Conservation (phyloP, 306 rosid genomes). For the Benincasa hispida region DNA sequence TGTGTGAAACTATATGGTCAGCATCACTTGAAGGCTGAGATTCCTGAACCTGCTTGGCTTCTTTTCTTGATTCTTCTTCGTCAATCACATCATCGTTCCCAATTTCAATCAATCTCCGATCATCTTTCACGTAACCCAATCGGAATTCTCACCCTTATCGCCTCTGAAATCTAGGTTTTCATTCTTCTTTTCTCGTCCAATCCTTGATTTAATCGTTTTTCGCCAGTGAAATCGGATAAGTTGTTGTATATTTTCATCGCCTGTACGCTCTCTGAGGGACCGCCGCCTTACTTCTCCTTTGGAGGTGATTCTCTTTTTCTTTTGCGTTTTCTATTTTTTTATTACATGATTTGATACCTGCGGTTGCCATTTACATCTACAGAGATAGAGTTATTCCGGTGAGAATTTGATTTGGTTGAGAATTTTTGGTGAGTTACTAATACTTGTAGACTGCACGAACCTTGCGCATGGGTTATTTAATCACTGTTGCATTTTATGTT, state of each 20-base stretch:
- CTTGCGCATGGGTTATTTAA: background rate
- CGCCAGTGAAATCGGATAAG: background rate
- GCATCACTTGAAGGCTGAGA: background rate
- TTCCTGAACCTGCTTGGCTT: background rate
- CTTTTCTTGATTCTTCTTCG: background rate
- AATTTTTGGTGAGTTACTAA: background rate
- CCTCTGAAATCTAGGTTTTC: background rate
- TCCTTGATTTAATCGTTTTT: background rate
- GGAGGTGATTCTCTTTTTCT: slow-evolving; percentile 10
- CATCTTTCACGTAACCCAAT: background rate
- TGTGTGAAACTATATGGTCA: background rate
- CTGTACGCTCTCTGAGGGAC: background rate
- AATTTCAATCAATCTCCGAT: background rate
- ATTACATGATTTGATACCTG: background rate
- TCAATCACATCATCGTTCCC: background rate
- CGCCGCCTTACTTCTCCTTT: background rate
- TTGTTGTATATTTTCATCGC: background rate
- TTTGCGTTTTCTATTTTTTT: background rate
- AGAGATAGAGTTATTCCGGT: background rate
- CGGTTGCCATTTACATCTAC: background rate
- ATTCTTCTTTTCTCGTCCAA: background rate
- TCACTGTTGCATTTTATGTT: background rate
- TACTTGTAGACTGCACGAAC: background rate
- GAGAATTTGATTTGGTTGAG: background rate
- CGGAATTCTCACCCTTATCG: background rate